Conservation (phyloP, 257 asterid species). For the Thymus mandschuricus region DNA sequence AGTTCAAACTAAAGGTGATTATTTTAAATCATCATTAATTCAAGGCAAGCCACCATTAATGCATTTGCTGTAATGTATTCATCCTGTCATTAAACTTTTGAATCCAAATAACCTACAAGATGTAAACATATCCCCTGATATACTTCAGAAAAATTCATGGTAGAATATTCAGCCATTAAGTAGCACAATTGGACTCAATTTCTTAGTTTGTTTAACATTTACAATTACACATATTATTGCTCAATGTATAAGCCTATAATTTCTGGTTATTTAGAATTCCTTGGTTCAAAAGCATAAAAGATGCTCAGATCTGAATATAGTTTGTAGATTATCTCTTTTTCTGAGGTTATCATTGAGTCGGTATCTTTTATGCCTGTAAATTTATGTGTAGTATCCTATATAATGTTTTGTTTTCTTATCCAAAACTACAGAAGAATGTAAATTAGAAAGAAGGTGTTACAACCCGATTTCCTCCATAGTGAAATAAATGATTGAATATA, state of each 20-base stretch:
- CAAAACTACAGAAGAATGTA: background rate
- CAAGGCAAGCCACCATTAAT: background rate
- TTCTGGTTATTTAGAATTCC: background rate
- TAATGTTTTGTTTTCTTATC: background rate
- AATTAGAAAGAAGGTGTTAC: constrained; percentile 2
- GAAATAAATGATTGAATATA: background rate
- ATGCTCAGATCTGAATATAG: background rate
- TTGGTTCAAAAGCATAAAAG: background rate
- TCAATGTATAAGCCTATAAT: background rate
- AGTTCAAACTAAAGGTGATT: background rate
- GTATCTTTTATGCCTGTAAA: background rate
- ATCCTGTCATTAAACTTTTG: background rate
- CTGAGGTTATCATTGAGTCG: background rate
- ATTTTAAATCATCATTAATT: background rate
- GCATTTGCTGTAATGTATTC: background rate
- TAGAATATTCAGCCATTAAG: background rate
- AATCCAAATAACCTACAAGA: background rate
- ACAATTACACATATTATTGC: background rate
- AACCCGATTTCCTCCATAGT: background rate
- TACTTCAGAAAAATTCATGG: background rate
- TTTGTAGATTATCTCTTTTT: background rate
- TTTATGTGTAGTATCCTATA: background rate
- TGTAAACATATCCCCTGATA: background rate
- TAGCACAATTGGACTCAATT: background rate
- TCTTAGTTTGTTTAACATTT: background rate